Evolutionary conservation across 2,329 filamentous ascomycete genomes (phyloP), one percentile per base, ranked within the genome.

Genomic region (Daldinia sp.): DNA sequence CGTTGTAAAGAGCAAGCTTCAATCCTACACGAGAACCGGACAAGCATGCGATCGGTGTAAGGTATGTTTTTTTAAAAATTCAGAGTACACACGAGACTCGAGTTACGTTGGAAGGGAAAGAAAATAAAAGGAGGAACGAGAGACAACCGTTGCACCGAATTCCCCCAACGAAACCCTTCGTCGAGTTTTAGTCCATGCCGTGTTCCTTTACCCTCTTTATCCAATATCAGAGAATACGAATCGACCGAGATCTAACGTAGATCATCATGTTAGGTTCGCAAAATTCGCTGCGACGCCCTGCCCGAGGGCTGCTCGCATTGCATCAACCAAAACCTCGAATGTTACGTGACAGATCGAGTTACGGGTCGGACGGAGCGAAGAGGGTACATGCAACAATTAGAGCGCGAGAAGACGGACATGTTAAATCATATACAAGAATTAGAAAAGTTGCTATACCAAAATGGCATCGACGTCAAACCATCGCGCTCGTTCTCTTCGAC

Each of bases 21-120:
- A 83, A 66, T 81, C 82, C 3, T 85, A 85, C 66, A 84, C 83
- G 17, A 80, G 85, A 59, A 96, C 92, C 0, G 92, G 92, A 8
- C 92, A 96, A 79, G 92, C 92, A 29, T 96, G 92, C 82, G 92
- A 96, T 78, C 85, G 93, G 58, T 96, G 93, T 83, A 95, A 94
- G 85, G 90, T 92, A 77, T 70, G 83, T 72, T 52, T 51, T 29
- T 27, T 27, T 4, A 45, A 45, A n/a, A n/a, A n/a, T n/a, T 45
- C 21, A 13, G 39, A 27, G 7, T 52, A 25, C 49, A n/a, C n/a
- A n/a, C n/a, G n/a, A n/a, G n/a, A n/a, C n/a, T n/a, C 27, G 15
- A 34, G 30, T 19, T 30, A 39, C 45, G 30, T 41, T 25, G 25
- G 17, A 34, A 30, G 25, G 11, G 9, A 35, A 34, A 8, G 34